These are phyloP conservation scores for Phytophthora ramorum DNA, from an alignment of 352 stramenopile species.

Conservation along the genomic window DNA sequence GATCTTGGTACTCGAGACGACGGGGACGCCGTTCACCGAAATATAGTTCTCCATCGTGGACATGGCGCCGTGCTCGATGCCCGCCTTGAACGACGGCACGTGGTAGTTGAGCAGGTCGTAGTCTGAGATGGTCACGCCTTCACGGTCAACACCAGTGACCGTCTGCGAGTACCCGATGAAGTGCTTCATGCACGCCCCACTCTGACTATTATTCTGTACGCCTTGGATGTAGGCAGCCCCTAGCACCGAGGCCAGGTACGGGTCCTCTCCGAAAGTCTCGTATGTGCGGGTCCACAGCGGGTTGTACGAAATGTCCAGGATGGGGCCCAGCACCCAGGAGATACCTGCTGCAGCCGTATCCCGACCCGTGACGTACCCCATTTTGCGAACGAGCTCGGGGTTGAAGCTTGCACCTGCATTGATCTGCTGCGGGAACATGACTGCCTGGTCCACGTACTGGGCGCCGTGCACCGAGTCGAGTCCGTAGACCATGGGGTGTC, in stretches of 20 bases:
- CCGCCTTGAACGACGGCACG: conserved; percentile 71
- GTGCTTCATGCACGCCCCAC: conserved; percentile 87
- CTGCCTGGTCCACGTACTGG: conserved; percentile 80
- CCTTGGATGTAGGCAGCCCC: conserved; percentile 71
- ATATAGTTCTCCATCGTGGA: conserved; percentile 94
- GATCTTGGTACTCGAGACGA: conserved; percentile 76
- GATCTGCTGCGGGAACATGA: conserved; percentile 90
- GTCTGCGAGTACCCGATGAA: conserved; percentile 85
- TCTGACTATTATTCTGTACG: conserved; percentile 68
- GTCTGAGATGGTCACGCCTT: conserved; percentile 69
- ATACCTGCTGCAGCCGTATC: conserved; percentile 88
- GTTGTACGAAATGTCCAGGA: conserved; percentile 86
- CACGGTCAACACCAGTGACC: conserved; percentile 74
- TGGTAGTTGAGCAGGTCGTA: conserved; percentile 85
- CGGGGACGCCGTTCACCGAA: conserved; percentile 87
- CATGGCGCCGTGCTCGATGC: conserved; percentile 72
- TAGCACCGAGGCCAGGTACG: conserved; percentile 73
- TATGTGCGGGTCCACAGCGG: conserved; percentile 87
- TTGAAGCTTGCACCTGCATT: conserved; percentile 91
- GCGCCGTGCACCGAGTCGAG: conserved; percentile 91
- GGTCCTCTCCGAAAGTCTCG: conserved; percentile 94
- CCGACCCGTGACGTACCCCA: conserved; percentile 72
- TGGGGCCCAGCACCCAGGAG: conserved; percentile 87
- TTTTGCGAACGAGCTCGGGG: conserved; percentile 50
- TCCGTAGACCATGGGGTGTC: conserved; percentile 80